Evolutionary conservation across 768 basidiomycete genomes (phyloP).

Genomic region (Lactarius sanguifluus): DNA sequence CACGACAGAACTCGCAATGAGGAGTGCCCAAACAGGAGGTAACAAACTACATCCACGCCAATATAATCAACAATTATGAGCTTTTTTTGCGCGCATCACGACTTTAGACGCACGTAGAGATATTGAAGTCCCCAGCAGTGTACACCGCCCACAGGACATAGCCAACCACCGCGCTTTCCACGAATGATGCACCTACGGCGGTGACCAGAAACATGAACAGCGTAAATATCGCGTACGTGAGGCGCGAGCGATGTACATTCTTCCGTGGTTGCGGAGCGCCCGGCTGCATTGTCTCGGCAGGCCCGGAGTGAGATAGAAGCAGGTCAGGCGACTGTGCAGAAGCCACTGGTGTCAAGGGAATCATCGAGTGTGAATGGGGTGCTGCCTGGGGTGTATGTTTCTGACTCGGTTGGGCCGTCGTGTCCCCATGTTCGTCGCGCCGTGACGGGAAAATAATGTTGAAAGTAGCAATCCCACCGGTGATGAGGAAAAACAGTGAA

Average conservation of each 20-base stretch:
- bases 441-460: conserved; percentile 27
- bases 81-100: background rate
- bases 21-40: conserved; percentile 29
- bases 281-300: background rate
- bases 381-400: conserved; percentile 1
- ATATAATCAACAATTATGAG: background rate
- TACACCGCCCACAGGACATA: conserved; percentile 27
- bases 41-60: too few relatives aligned
- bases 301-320: conserved; percentile 1
- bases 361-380: conserved; percentile 2
- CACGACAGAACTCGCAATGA: conserved; percentile 23
- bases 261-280: conserved; percentile 8
- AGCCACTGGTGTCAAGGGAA: conserved; percentile 23
- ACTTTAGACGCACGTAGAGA: conserved; percentile 28
- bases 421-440: conserved; percentile 12
- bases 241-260: conserved; percentile 28
- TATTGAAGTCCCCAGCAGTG: conserved; percentile 21
- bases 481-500: conserved; percentile 26
- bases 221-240: conserved; percentile 25
- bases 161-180: conserved; percentile 28
- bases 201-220: conserved; percentile 24
- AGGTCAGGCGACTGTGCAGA: conserved; percentile 17
- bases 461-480: conserved; percentile 26
- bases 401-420: background rate
- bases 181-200: conserved; percentile 19